Conservation (phyloP, 371 early-diverging fungal species). For the Rhizopus arrhizus region DNA sequence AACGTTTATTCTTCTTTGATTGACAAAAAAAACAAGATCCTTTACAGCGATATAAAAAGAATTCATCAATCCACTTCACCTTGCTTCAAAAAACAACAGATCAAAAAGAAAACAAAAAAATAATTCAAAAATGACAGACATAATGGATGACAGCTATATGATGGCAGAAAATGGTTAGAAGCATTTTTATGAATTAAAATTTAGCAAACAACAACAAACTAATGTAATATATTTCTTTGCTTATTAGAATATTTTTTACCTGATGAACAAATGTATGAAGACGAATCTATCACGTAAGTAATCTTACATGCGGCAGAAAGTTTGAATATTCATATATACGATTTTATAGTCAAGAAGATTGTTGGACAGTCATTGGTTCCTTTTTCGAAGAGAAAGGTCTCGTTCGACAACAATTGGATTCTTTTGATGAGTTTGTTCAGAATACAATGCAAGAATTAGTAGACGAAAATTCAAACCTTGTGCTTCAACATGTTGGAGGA, state of each 20-base stretch:
- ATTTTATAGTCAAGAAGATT: slow-evolving; percentile 73
- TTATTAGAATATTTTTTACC: slow-evolving; percentile 49
- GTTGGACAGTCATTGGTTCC: slow-evolving; percentile 93
- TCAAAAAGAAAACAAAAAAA: no score
- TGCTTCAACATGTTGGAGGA: slow-evolving; percentile 80
- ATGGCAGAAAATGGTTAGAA: slow-evolving; percentile 47
- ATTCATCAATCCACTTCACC: no score
- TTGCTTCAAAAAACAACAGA: no score
- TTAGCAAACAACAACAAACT: not conserved
- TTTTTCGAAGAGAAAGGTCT: slow-evolving; percentile 99
- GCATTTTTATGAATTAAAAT: no score
- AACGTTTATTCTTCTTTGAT: no score
- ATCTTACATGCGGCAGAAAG: not conserved
- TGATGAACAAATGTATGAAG: slow-evolving; percentile 46
- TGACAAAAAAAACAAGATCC: no score
- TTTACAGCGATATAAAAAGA: no score
- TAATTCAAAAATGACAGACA: slow-evolving; percentile 33
- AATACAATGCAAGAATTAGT: slow-evolving; percentile 99
- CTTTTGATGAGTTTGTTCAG: slow-evolving; percentile 98
- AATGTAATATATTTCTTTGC: slow-evolving; percentile 1
- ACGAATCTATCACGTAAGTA: slow-evolving; percentile 51
- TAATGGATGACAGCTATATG: slow-evolving; percentile 47
- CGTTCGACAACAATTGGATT: slow-evolving; percentile 98
- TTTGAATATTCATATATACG: not conserved
- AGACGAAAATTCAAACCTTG: slow-evolving; percentile 90